Evolutionary conservation across 2,329 filamentous ascomycete genomes (phyloP).

Genomic region (Aspergillus sp.): DNA sequence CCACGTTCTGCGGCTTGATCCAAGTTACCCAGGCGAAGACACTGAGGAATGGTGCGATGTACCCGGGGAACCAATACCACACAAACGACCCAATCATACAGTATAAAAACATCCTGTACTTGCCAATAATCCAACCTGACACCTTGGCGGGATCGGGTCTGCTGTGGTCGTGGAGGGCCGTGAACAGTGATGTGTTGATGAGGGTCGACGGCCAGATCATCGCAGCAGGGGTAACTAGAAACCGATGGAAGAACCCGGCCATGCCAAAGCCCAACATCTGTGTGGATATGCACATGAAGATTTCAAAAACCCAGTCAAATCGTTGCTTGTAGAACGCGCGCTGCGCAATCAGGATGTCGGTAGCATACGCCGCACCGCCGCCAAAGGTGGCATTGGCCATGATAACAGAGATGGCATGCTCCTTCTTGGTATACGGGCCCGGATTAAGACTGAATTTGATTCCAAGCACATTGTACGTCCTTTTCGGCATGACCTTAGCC

Average conservation of each 20-base stretch:
- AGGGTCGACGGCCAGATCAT: slow-evolving; percentile 75
- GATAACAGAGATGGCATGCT: slow-evolving; percentile 46
- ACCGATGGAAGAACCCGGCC: slow-evolving; percentile 66
- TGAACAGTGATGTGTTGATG: slow-evolving; percentile 66
- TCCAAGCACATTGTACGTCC: slow-evolving; percentile 39
- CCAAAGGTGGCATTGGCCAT: slow-evolving; percentile 68
- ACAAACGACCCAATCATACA: slow-evolving; percentile 59
- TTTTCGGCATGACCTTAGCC: slow-evolving; percentile 39
- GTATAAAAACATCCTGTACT: slow-evolving; percentile 64
- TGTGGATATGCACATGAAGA: slow-evolving; percentile 66
- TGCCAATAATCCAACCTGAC: slow-evolving; percentile 64
- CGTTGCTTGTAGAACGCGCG: slow-evolving; percentile 69
- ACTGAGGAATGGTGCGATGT: slow-evolving; percentile 67
- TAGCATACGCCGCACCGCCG: slow-evolving; percentile 64
- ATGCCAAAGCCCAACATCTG: slow-evolving; percentile 70
- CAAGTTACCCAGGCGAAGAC: slow-evolving; percentile 71
- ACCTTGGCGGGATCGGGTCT: slow-evolving; percentile 55
- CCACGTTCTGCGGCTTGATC: slow-evolving; percentile 66
- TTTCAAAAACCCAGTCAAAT: slow-evolving; percentile 65
- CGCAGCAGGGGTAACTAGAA: slow-evolving; percentile 56
- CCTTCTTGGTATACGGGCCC: slow-evolving; percentile 49
- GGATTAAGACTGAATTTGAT: slow-evolving; percentile 42
- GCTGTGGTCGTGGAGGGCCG: slow-evolving; percentile 68
- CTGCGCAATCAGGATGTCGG: slow-evolving; percentile 71
- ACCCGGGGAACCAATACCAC: slow-evolving; percentile 71